Evolutionary conservation across 192 early-diverging fungal genomes (phyloP), one percentile per base, ranked within the genome.

Genomic region (Fimicolochytrium jonesii): DNA sequence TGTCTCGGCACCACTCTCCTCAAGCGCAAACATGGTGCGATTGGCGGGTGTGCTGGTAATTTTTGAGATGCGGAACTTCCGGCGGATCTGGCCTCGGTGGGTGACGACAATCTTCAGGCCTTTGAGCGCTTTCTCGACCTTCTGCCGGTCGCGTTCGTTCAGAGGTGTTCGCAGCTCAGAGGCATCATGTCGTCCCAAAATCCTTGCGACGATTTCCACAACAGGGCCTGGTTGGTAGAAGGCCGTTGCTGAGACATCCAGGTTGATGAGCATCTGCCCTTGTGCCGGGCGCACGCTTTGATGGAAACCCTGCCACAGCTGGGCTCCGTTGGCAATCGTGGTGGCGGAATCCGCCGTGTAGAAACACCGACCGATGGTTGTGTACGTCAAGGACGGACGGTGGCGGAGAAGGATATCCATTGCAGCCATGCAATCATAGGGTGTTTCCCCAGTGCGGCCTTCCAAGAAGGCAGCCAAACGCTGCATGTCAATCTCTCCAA

Each of bases 281-380:
- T 65, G 33, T 23, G 88, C 77, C 5, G 93, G 92, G 7, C 89
- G 79, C 31, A 93, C 82, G 30, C 88, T 90, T 50, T 94, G 92
- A 60, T 92, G 94, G 67, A 90, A 92, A 15, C 95, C 95, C 66
- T 87, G 86, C 94, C 94, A 94, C 4, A 93, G 83, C 77, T 94
- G 90, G 22, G 87, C 80, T 15, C 94, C 92, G 46, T 92, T 88
- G 15, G 81, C 75, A 47, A 84, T 77, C 6, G 70, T 18, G 13
- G 72, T 70, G 2, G 76, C 67, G 17, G 77, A 30, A 54, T 81
- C 75, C n/a, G 87, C 82, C 0, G 91, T 96, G 64, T 89, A 96
- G 77, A 98, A 96, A 30, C 92, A 96, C 0, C 93, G 81, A 11
- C 90, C 87, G 49, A 93, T 88, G 26, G 86, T 90, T 15, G 83